Conservation (phyloP, 177 flowering plant species). For the Vitis hybrid region DNA sequence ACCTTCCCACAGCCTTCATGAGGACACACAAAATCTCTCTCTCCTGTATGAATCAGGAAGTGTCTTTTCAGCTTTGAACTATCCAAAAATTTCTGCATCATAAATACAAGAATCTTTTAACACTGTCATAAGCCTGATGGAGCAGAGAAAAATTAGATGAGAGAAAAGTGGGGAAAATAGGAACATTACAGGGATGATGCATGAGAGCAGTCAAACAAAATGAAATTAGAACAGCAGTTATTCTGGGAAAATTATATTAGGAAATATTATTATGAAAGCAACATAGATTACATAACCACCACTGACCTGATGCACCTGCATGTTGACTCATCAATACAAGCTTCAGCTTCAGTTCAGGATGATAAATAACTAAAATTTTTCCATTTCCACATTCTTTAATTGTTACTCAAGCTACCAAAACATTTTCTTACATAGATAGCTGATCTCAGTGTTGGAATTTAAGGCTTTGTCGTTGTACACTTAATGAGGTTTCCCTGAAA, state of each 20-base stretch:
- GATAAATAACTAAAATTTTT: too few species aligned
- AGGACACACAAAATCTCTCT: slow-evolving; percentile 83
- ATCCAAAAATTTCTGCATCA: slow-evolving; percentile 93
- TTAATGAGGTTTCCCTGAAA: too few species aligned
- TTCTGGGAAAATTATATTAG: neutral
- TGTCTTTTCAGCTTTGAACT: slow-evolving; percentile 96
- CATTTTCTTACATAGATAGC: too few species aligned
- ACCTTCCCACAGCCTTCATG: slow-evolving; percentile 99
- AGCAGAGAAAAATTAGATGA: neutral
- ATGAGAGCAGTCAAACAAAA: neutral
- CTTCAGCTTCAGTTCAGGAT: too few species aligned
- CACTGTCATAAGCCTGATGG: slow-evolving; percentile 1
- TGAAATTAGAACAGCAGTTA: neutral
- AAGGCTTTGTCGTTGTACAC: too few species aligned
- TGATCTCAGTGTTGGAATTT: too few species aligned
- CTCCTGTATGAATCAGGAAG: slow-evolving; percentile 95
- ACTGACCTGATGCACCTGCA: too few species aligned
- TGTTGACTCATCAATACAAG: too few species aligned
- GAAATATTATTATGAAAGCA: neutral
- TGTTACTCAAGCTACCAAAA: too few species aligned
- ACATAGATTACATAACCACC: too few species aligned
- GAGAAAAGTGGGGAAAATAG: neutral
- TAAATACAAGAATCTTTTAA: slow-evolving; percentile 4
- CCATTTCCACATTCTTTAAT: too few species aligned
- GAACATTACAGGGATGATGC: neutral